These are phyloP conservation scores for Brassica rapa DNA, from an alignment of 345 rosid genomes.

Conservation along the genomic window DNA sequence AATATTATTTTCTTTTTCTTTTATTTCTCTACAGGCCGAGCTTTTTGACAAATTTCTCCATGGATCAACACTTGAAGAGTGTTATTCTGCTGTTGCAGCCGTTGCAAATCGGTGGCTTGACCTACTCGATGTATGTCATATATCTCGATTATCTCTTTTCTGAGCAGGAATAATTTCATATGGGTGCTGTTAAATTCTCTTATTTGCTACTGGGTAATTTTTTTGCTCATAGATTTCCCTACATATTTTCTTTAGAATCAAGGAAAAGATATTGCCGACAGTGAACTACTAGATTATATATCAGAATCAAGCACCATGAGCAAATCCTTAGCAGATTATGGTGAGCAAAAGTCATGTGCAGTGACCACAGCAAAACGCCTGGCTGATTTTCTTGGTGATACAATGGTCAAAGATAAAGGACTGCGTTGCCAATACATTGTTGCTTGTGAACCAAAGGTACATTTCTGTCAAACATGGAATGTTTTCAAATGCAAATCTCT, in stretches of 20 bases:
- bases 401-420: conserved; percentile 98
- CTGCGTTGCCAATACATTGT: conserved; percentile 94
- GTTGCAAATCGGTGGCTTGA: conserved; percentile 99
- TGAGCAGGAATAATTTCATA: conserved; percentile 10
- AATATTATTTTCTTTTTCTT: not conserved
- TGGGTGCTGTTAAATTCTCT: conserved; percentile 17
- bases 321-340: conserved; percentile 94
- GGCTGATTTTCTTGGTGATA: conserved; percentile 87
- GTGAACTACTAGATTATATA: conserved; percentile 92
- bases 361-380: conserved; percentile 97
- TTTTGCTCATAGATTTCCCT: conserved; percentile 17
- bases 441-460: conserved; percentile 91
- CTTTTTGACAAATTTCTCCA: conserved; percentile 93
- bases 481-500: conserved; percentile 15
- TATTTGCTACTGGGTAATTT: conserved; percentile 4
- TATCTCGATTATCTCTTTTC: not conserved
- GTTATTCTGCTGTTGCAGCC: conserved; percentile 90
- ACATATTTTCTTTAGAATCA: conserved; percentile 61
- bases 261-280: conserved; percentile 87
- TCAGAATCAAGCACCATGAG: conserved; percentile 99
- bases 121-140: conserved; percentile 78
- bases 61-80: conserved; percentile 86
- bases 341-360: conserved; percentile 95
- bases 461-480: conserved; percentile 26
- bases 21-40: conserved; percentile 65